Conservation (phyloP, 306 rosid genomes). For the Phaseolus lunatus region DNA sequence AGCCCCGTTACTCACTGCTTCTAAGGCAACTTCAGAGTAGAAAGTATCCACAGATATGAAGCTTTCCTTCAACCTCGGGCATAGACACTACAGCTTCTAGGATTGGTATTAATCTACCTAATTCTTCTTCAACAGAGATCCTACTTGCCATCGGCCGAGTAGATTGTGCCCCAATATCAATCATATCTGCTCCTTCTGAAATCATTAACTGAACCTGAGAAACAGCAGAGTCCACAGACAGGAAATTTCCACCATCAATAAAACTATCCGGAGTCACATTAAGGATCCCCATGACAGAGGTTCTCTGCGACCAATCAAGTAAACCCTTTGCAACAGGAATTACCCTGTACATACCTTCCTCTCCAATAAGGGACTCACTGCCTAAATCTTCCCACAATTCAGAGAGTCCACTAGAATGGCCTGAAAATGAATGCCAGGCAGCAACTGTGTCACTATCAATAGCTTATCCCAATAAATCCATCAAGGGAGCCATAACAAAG, state of each 20-base stretch:
- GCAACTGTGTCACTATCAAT: slow-evolving; percentile 69
- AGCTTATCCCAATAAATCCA: slow-evolving; percentile 79
- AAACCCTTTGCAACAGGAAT: slow-evolving; percentile 70
- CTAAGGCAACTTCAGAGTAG: slow-evolving; percentile 81
- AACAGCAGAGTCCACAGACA: slow-evolving; percentile 68
- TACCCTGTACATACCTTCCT: slow-evolving; percentile 84
- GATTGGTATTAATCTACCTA: slow-evolving; percentile 78
- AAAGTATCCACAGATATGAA: slow-evolving; percentile 89
- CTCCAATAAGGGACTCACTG: slow-evolving; percentile 78
- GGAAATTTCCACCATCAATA: slow-evolving; percentile 84
- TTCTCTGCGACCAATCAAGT: slow-evolving; percentile 76
- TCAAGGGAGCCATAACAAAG: slow-evolving; percentile 88
- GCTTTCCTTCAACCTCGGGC: slow-evolving; percentile 82
- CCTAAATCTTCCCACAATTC: slow-evolving; percentile 79
- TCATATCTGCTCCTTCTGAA: slow-evolving; percentile 85
- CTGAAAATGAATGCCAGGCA: slow-evolving; percentile 84
- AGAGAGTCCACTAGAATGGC: slow-evolving; percentile 64
- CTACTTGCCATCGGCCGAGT: slow-evolving; percentile 76
- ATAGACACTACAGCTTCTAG: slow-evolving; percentile 70
- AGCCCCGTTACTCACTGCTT: slow-evolving; percentile 85
- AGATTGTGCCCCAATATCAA: slow-evolving; percentile 94
- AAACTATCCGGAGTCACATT: slow-evolving; percentile 96
- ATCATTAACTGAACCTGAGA: slow-evolving; percentile 80
- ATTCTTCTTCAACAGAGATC: slow-evolving; percentile 77
- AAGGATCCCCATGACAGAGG: slow-evolving; percentile 82